Evolutionary conservation across 208 protist species (phyloP).

Genomic region (Polymyxa betae): DNA sequence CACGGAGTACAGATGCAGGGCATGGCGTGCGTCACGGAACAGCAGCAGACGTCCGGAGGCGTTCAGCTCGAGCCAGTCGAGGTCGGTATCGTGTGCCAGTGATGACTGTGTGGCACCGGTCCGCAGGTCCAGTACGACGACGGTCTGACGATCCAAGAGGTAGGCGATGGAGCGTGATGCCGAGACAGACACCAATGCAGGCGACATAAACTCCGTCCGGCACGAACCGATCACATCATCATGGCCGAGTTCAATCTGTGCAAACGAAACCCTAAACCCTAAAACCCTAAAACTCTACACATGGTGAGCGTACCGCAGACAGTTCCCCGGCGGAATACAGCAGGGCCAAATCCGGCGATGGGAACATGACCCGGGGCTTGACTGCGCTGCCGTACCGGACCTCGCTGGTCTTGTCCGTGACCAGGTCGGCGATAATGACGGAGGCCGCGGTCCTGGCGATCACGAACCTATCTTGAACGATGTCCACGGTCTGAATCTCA

Average conservation of each 20-base stretch:
- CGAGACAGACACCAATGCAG: slow-evolving; percentile 84
- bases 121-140: slow-evolving; percentile 88
- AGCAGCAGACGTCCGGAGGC: slow-evolving; percentile 80
- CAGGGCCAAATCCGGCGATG: slow-evolving; percentile 72
- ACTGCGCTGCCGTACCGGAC: neutral
- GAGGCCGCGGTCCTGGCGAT: slow-evolving; percentile 90
- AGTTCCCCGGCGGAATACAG: slow-evolving; percentile 93
- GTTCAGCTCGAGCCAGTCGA: slow-evolving; percentile 92
- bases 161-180: slow-evolving; percentile 82
- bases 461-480: slow-evolving; percentile 82
- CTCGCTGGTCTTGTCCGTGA: slow-evolving; percentile 67
- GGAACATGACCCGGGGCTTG: slow-evolving; percentile 3
- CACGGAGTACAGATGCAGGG: slow-evolving; percentile 90
- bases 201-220: slow-evolving; percentile 91
- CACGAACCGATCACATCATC: slow-evolving; percentile 90
- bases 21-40: slow-evolving; percentile 91
- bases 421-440: slow-evolving; percentile 91
- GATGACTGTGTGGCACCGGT: slow-evolving; percentile 81
- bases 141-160: slow-evolving; percentile 90
- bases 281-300: no score
- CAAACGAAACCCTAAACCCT: neutral
- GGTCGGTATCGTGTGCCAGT: slow-evolving; percentile 83
- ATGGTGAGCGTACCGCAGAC: slow-evolving; percentile 89
- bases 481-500: slow-evolving; percentile 90
- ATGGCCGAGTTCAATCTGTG: slow-evolving; percentile 74